Base-by-base conservation (phyloP, 2,329 filamentous ascomycete genomes). In the Aureobasidium sp. region DNA sequence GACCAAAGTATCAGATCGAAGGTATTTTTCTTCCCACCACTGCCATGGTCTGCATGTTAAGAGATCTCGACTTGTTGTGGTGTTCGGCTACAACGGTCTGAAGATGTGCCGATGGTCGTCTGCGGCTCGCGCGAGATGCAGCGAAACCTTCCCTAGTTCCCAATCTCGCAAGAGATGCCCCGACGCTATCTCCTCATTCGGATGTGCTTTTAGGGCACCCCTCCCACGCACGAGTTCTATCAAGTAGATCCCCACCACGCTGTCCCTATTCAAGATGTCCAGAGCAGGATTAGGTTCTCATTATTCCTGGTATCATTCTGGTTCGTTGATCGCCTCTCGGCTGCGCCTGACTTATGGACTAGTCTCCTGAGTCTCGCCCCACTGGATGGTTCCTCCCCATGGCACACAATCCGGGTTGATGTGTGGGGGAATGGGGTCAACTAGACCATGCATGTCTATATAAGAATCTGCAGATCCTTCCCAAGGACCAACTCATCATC, bases 101-200 rank as follows among this genome's bases (percentile, higher is more conserved):
- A 57, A 47, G 41, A 57, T 27, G 15, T 57, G 41, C 53, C 53
- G 53, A 36, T 1, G 17, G 22, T 14, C 27, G 17, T 3, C 25
- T 22, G 1, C 12, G 47, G 47, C 20, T 57, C 53, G 53, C 53
- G 8, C 14, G 53, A 57, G 41, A 47, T 57, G 14, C 41, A 57
- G 53, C 53, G 53, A 57, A 36, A 11, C 41, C 20, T 2, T 27
- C 41, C n/a, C 5, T 34, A 57, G 37, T 36, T 7, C 9, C 31
- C 8, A 47, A 57, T 15, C 6, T 57, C 53, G 53, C 42, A 37
- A 9, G 42, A 57, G 53, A 57, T 57, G 53, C 7, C 37, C 53
- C 53, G 53, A 57, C 53, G 42, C 41, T 29, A 36, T 57, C 6
- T 15, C 53, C 53, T n/a, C n/a, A 37, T 47, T 20, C 17, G 42